These are phyloP conservation scores for Trichoderma sp. DNA, from an alignment of 2,329 filamentous ascomycete species.

Conservation along the genomic window DNA sequence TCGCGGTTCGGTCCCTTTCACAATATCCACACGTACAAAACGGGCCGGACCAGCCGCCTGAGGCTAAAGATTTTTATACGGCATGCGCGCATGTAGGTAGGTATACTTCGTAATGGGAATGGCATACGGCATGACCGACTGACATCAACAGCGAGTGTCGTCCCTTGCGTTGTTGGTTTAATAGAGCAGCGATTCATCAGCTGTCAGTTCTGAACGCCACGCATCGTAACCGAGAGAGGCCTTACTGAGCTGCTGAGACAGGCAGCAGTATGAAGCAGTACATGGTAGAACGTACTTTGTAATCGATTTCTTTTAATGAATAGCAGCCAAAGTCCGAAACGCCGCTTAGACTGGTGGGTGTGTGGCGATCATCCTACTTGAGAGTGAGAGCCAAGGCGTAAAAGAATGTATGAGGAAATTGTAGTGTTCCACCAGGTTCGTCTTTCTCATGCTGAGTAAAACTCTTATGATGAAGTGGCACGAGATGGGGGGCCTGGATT, in stretches of 20 bases:
- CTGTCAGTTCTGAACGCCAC: background rate
- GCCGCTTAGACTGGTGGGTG: slow-evolving; percentile 10
- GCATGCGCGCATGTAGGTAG: background rate
- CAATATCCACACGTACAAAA: slow-evolving; percentile 23
- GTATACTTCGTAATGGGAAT: background rate
- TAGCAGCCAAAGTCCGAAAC: slow-evolving; percentile 21
- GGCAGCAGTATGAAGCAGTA: background rate
- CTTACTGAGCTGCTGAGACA: background rate
- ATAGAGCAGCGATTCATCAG: background rate
- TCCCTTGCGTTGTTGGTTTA: background rate
- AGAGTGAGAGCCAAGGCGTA: slow-evolving; percentile 12
- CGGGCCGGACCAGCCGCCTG: slow-evolving; percentile 25
- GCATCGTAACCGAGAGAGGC: background rate
- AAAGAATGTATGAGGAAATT: slow-evolving; percentile 14
- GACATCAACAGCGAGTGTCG: background rate
- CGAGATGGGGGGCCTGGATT: slow-evolving; percentile 22
- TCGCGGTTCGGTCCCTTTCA: slow-evolving; percentile 22
- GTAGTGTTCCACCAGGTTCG: slow-evolving; percentile 18
- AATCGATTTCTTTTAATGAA: background rate
- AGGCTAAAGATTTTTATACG: slow-evolving; percentile 14
- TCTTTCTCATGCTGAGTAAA: slow-evolving; percentile 17
- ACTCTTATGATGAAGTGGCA: slow-evolving; percentile 23
- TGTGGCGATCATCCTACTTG: slow-evolving; percentile 18
- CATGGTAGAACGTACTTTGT: background rate
- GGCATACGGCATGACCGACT: slow-evolving; percentile 10